Percentiles rank a stretch among this genome's conserved stretches.
phyloP scores from a whole-genome alignment of 2,329 filamentous ascomycete species.

The Alternaria arborescens region DNA sequence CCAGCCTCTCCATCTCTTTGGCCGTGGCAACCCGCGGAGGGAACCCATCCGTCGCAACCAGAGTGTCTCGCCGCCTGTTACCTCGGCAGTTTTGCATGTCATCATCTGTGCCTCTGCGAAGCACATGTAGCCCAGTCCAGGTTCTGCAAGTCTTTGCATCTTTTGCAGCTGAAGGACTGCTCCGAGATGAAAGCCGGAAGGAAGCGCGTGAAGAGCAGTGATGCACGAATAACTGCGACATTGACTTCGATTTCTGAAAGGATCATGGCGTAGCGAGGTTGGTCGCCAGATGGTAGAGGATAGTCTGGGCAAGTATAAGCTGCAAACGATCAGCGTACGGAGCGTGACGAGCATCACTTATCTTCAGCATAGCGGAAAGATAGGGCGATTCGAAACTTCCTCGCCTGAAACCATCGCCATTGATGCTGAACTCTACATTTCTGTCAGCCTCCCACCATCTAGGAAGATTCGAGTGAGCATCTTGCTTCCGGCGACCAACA shows the following conservation, averaged over 20 bases:
- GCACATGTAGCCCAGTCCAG: conserved; percentile 23
- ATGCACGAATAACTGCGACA: conserved; percentile 56
- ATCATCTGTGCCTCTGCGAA: conserved; percentile 9
- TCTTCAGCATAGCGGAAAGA: conserved; percentile 24
- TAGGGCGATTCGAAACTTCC: not conserved
- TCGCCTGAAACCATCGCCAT: not conserved
- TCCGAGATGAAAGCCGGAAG: conserved; percentile 44
- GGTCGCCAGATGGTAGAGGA: conserved; percentile 43
- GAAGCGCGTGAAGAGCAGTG: conserved; percentile 51
- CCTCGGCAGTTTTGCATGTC: conserved; percentile 16
- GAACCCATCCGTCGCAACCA: conserved; percentile 1
- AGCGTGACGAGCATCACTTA: not conserved
- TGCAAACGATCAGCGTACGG: conserved; percentile 15
- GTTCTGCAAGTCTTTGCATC: conserved; percentile 20
- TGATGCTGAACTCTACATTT: conserved; percentile 18
- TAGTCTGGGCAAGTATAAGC: conserved; percentile 43
- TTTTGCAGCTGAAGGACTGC: conserved; percentile 25
- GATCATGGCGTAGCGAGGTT: conserved; percentile 50
- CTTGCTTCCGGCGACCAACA: conserved; percentile 35
- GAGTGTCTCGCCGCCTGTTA: conserved; percentile 10
- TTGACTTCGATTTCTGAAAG: conserved; percentile 56
- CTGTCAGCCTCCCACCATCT: not conserved
- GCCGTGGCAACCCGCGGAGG: not conserved
- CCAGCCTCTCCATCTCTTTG: not conserved
- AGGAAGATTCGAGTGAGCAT: not conserved